Evolutionary conservation across 768 basidiomycete species (phyloP).

Genomic region (Lentinula raphanica): DNA sequence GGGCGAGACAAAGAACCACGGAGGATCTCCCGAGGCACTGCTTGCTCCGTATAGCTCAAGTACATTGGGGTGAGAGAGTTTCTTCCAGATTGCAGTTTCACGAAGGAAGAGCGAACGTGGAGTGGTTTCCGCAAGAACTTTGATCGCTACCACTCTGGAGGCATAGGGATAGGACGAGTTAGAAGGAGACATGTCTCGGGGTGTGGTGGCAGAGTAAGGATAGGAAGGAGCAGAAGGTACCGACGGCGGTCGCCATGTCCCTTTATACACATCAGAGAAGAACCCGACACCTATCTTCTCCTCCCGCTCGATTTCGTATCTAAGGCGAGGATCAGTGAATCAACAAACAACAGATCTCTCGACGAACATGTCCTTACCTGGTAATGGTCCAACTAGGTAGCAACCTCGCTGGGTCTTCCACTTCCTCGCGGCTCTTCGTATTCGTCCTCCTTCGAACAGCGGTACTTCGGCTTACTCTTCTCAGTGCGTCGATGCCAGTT

Average conservation of each 20-base stretch:
- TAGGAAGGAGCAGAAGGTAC: not conserved
- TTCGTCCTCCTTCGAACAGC: not conserved
- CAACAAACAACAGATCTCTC: not conserved
- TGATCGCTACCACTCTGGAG: conserved; percentile 59
- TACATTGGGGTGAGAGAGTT: conserved; percentile 63
- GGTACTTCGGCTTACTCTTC: conserved; percentile 46
- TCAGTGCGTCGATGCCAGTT: conserved; percentile 64
- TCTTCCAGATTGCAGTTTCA: conserved; percentile 70
- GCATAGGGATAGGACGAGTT: not conserved
- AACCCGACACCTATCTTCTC: conserved; percentile 66
- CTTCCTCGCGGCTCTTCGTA: conserved; percentile 15
- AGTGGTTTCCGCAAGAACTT: conserved; percentile 60
- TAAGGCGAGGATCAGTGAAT: conserved; percentile 15
- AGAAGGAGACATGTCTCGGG: not conserved
- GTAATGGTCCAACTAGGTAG: conserved; percentile 79
- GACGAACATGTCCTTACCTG: conserved; percentile 29
- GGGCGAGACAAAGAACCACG: conserved; percentile 78
- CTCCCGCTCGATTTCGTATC: conserved; percentile 72
- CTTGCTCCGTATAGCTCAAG: conserved; percentile 75
- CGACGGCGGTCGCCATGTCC: conserved; percentile 50
- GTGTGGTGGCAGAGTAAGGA: not conserved
- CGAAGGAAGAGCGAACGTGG: conserved; percentile 61
- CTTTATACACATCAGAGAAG: conserved; percentile 77
- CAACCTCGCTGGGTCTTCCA: conserved; percentile 10
- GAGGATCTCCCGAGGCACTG: conserved; percentile 60